A percentile compares a stretch with the other conserved stretches of the same genome.
These are phyloP conservation scores for Colletotrichum camelliae DNA, from an alignment of 2,329 filamentous ascomycete species.

Conservation along the genomic window DNA sequence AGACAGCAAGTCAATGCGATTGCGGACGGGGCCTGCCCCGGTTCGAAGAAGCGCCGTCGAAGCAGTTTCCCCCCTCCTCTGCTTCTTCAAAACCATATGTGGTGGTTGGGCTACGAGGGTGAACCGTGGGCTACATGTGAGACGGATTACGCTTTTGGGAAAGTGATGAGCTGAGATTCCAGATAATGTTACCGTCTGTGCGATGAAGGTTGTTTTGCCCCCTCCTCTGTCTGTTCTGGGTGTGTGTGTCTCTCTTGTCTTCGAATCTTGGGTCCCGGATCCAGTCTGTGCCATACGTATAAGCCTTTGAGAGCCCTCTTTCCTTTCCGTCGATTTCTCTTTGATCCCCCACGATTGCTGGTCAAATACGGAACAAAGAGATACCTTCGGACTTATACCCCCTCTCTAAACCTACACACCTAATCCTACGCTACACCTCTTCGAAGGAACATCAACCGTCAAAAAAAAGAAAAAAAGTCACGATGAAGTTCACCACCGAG, in stretches of 20 bases:
- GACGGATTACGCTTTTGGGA: conserved; percentile 19
- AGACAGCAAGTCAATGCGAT: conserved; percentile 13
- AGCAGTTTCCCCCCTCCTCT: not conserved
- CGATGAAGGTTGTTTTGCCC: conserved; percentile 18
- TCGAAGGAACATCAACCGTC: not conserved
- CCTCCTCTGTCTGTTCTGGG: not conserved
- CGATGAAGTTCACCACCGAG: conserved; percentile 26
- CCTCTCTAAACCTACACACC: not conserved
- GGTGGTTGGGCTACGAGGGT: conserved; percentile 3
- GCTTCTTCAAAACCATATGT: not conserved
- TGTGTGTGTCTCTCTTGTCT: not conserved
- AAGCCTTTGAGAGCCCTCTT: conserved; percentile 5
- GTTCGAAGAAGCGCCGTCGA: not conserved
- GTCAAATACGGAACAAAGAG: conserved; percentile 9
- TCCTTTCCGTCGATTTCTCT: not conserved
- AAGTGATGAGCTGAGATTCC: conserved; percentile 19
- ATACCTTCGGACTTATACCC: not conserved
- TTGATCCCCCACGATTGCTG: not conserved
- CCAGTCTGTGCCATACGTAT: conserved; percentile 17
- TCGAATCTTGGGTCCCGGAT: not conserved
- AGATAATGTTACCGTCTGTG: conserved; percentile 14
- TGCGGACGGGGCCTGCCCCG: not conserved
- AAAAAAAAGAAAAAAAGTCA: not conserved
- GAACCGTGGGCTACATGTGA: conserved; percentile 16
- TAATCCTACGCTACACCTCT: not conserved